Percentiles rank a stretch among this genome's conserved stretches.
Evolutionary conservation across 352 stramenopile species (phyloP).

Genomic region (Poterioochromonas sp.): DNA sequence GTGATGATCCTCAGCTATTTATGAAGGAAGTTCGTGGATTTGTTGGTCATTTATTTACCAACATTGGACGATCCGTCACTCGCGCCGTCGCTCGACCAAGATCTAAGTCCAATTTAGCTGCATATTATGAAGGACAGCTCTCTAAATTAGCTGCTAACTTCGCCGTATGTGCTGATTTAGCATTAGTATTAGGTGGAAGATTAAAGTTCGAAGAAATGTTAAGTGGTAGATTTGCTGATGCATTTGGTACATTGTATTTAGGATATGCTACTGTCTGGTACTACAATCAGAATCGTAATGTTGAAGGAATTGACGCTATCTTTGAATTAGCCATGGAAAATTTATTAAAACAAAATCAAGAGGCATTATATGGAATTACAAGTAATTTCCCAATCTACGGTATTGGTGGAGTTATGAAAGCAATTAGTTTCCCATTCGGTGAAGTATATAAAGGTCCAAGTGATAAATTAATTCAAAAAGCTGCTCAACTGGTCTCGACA

Average conservation of each 20-base stretch:
- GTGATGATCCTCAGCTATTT: slow-evolving; percentile 80
- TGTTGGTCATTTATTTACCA: slow-evolving; percentile 78
- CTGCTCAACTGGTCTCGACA: slow-evolving; percentile 62
- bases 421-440: slow-evolving; percentile 87
- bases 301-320: slow-evolving; percentile 84
- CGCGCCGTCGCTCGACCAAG: slow-evolving; percentile 75
- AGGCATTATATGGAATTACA: slow-evolving; percentile 83
- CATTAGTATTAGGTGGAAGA: slow-evolving; percentile 88
- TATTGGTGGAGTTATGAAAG: slow-evolving; percentile 81
- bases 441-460: slow-evolving; percentile 72
- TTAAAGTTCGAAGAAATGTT: slow-evolving; percentile 98
- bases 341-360: slow-evolving; percentile 75
- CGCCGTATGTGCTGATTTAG: slow-evolving; percentile 84
- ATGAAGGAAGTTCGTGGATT: slow-evolving; percentile 87
- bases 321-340: slow-evolving; percentile 87
- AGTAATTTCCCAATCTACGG: slow-evolving; percentile 90
- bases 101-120: slow-evolving; percentile 78
- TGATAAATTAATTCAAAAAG: slow-evolving; percentile 74
- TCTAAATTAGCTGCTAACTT: slow-evolving; percentile 92
- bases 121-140: slow-evolving; percentile 92
- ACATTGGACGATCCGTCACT: slow-evolving; percentile 75
- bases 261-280: slow-evolving; percentile 94
- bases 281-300: slow-evolving; percentile 81
- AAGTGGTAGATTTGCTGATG: slow-evolving; percentile 88
- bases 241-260: slow-evolving; percentile 90